Percentiles rank a stretch among this genome's conserved stretches.
These are phyloP conservation scores for Helichrysum umbraculigerum DNA, from an alignment of 129 eudicot species.

Conservation along the genomic window DNA sequence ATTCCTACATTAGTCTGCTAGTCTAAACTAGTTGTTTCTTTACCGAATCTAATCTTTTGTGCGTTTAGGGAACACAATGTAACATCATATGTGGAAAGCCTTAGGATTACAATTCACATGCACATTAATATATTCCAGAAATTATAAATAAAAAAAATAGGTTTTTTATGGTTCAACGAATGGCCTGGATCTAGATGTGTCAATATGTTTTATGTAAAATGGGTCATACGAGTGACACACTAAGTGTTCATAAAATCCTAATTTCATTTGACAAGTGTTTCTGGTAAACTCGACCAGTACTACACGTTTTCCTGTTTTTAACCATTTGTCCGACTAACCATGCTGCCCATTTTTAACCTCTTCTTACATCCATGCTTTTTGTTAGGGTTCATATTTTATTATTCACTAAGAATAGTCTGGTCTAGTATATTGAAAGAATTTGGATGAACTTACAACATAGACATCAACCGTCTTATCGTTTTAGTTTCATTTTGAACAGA, in stretches of 20 bases:
- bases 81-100: background rate
- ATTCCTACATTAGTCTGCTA: background rate
- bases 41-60: background rate
- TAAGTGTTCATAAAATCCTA: no score
- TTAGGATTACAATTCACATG: background rate
- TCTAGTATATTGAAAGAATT: slow-evolving; percentile 9
- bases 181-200: no score
- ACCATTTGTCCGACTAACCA: background rate
- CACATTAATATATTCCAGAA: background rate
- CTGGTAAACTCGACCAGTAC: background rate
- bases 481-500: slow-evolving; percentile 42
- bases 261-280: background rate
- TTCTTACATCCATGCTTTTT: background rate
- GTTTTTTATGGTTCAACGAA: background rate
- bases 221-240: no score
- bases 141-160: background rate
- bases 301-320: background rate
- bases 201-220: no score
- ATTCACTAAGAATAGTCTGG: background rate
- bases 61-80: slow-evolving; percentile 1
- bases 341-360: background rate
- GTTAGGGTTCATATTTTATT: background rate
- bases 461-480: background rate
- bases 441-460: background rate
- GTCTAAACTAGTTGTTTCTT: background rate